A percentile compares a stretch with the other conserved stretches of the same genome.
These are phyloP conservation scores for Lonicera japonica DNA, from an alignment of 129 eudicot species.

Conservation along the genomic window DNA sequence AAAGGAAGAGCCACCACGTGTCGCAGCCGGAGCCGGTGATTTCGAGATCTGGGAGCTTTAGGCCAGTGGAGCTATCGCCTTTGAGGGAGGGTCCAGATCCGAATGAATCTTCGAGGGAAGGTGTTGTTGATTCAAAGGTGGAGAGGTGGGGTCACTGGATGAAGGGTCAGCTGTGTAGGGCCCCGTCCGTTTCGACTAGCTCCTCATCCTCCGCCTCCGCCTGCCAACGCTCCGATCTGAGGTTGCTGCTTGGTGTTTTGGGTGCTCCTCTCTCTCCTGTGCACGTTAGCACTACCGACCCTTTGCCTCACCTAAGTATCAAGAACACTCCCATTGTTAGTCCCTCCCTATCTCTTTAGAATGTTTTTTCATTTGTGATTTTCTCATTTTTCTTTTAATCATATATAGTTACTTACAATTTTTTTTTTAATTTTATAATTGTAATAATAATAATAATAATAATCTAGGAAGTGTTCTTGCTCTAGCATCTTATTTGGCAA, in stretches of 20 bases:
- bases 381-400: neutral
- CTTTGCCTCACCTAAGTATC: slow-evolving; percentile 77
- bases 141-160: slow-evolving; percentile 76
- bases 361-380: neutral
- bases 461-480: no score
- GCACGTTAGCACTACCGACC: slow-evolving; percentile 72
- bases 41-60: slow-evolving; percentile 67
- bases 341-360: neutral
- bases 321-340: slow-evolving; percentile 92
- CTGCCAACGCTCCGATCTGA: slow-evolving; percentile 78
- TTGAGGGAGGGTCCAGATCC: slow-evolving; percentile 76
- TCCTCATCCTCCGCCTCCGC: no score
- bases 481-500: no score
- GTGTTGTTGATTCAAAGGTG: slow-evolving; percentile 30
- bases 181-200: slow-evolving; percentile 37
- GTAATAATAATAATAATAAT: no score
- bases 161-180: slow-evolving; percentile 53
- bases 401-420: no score
- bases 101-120: slow-evolving; percentile 34
- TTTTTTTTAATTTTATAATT: no score
- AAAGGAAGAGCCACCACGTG: slow-evolving; percentile 27
- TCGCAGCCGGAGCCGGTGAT: slow-evolving; percentile 39
- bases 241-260: slow-evolving; percentile 76
- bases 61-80: slow-evolving; percentile 75
- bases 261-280: slow-evolving; percentile 96